phyloP scores from a whole-genome alignment of 1,139 yeast species.

The Taphrina populina region DNA sequence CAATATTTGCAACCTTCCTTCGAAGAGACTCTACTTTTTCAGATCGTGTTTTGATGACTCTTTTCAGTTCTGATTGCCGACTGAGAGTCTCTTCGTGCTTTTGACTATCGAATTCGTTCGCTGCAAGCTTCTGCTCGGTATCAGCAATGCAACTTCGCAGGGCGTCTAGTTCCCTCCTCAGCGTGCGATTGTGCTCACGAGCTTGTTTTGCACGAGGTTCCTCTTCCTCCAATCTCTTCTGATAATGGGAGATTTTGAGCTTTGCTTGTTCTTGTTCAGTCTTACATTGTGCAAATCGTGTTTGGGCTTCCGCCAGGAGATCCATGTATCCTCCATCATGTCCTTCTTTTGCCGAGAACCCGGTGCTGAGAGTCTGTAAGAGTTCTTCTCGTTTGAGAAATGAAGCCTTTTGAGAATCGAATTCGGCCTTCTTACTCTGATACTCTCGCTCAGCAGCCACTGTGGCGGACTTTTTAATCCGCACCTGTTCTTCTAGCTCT shows the following conservation, averaged over 20 bases:
- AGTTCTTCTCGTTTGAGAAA: conserved; percentile 71
- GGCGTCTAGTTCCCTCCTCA: conserved; percentile 50
- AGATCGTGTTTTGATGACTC: conserved; percentile 49
- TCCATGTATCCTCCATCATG: conserved; percentile 77
- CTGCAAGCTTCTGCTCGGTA: conserved; percentile 52
- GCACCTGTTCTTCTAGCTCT: conserved; percentile 38
- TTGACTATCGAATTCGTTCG: conserved; percentile 61
- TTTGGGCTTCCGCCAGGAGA: conserved; percentile 62
- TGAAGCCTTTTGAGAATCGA: conserved; percentile 53
- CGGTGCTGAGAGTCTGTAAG: conserved; percentile 79
- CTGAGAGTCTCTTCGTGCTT: conserved; percentile 38
- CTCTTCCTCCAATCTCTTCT: conserved; percentile 55
- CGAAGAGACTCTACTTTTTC: conserved; percentile 58
- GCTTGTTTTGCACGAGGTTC: conserved; percentile 59
- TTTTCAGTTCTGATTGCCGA: conserved; percentile 44
- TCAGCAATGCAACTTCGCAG: conserved; percentile 49
- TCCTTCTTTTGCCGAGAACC: conserved; percentile 80
- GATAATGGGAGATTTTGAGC: conserved; percentile 59
- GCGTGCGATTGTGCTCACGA: conserved; percentile 52
- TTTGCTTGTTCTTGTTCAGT: conserved; percentile 62
- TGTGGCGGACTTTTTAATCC: conserved; percentile 39
- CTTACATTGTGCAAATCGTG: conserved; percentile 55
- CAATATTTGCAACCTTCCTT: conserved; percentile 69
- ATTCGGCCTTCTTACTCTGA: conserved; percentile 49
- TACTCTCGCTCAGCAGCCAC: conserved; percentile 48